Percentiles rank a stretch among this genome's conserved stretches.
These are phyloP conservation scores for Mycena sanguinolenta DNA, from an alignment of 768 basidiomycete genomes.

Conservation along the genomic window DNA sequence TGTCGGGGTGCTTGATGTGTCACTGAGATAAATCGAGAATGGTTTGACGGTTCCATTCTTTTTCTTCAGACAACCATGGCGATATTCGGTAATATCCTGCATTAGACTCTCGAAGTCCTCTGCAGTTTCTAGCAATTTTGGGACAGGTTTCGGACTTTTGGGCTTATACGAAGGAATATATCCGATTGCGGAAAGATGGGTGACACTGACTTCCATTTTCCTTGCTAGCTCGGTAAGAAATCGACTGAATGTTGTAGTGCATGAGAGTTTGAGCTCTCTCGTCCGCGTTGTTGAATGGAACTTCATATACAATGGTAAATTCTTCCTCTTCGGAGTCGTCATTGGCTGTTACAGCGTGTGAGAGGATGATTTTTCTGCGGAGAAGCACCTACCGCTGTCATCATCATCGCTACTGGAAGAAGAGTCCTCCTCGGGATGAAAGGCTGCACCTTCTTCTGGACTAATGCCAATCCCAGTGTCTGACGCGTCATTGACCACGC, in stretches of 20 bases:
- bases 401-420: background rate
- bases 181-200: background rate
- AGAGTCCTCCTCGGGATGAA: background rate
- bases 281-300: background rate
- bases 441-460: background rate
- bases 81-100: too few species aligned
- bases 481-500: too few species aligned
- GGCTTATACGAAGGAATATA: background rate
- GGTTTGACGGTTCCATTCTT: too few species aligned
- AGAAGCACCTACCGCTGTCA: background rate
- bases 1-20: background rate
- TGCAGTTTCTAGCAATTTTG: too few species aligned
- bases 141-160: constrained; percentile 33
- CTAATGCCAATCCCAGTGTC: background rate
- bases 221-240: background rate
- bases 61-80: too few species aligned
- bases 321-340: background rate
- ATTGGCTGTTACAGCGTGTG: background rate
- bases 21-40: too few species aligned
- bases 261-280: background rate
- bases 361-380: background rate
- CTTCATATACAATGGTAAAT: background rate
- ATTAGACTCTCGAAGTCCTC: too few species aligned
- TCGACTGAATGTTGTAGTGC: background rate
- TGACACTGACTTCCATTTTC: too few species aligned